These are phyloP conservation scores for Salix brachista DNA, from an alignment of 345 rosid genomes.

Conservation along the genomic window DNA sequence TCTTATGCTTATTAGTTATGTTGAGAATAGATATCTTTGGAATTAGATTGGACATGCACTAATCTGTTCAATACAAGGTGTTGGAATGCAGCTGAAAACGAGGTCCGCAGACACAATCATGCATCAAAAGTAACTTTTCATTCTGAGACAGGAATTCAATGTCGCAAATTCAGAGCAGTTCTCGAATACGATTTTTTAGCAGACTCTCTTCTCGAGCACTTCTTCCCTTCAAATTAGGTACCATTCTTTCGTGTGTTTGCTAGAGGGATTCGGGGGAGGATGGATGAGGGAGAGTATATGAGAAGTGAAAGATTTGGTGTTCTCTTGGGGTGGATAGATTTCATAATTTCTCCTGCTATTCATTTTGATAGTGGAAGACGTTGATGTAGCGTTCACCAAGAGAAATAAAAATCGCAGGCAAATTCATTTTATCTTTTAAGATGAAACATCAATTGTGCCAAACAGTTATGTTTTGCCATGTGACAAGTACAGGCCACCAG, in stretches of 20 bases:
- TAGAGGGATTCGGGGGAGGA: too few relatives aligned
- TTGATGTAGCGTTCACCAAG: neutral
- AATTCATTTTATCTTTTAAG: neutral
- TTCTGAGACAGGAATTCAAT: neutral
- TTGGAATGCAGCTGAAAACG: neutral
- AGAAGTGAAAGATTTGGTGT: too few relatives aligned
- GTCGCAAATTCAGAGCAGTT: neutral
- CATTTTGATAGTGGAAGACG: neutral
- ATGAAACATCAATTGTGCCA: neutral
- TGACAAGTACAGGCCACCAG: neutral
- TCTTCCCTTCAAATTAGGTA: neutral
- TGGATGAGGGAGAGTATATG: too few relatives aligned
- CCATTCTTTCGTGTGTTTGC: neutral
- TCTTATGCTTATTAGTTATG: neutral
- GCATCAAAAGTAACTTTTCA: neutral
- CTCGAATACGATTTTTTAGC: neutral
- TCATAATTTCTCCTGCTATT: neutral
- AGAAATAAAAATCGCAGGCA: neutral
- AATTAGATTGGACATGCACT: neutral
- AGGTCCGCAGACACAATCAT: neutral
- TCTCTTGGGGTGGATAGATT: neutral
- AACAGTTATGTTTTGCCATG: neutral
- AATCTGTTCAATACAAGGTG: neutral
- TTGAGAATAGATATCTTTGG: neutral
- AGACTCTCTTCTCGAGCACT: neutral